A percentile compares a stretch with the other conserved stretches of the same genome.
Evolutionary conservation across 1,139 yeast genomes (phyloP).

Genomic region (Pichia inconspicua): DNA sequence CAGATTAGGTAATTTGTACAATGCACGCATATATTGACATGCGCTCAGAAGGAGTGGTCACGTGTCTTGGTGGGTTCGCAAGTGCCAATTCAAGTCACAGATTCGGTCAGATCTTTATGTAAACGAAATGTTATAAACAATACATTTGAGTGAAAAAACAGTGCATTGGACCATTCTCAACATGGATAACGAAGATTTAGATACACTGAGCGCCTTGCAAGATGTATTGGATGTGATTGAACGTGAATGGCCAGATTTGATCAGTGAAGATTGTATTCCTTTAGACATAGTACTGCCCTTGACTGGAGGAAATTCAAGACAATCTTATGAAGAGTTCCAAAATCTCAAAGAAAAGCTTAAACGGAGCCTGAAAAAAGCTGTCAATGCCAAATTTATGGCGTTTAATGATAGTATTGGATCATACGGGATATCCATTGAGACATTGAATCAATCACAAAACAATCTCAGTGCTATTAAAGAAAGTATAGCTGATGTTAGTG

Average conservation of each 20-base stretch:
- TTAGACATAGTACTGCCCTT: slow-evolving; percentile 75
- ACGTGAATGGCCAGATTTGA: slow-evolving; percentile 30
- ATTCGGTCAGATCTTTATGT: not conserved
- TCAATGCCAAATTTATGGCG: slow-evolving; percentile 74
- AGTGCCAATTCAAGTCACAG: no score
- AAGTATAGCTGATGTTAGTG: slow-evolving; percentile 35
- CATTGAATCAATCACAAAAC: slow-evolving; percentile 50
- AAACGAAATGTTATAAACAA: not conserved
- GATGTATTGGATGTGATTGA: slow-evolving; percentile 10
- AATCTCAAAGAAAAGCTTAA: slow-evolving; percentile 49
- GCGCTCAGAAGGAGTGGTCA: no score
- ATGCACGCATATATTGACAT: no score
- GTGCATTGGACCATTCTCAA: not conserved
- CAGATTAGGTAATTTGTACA: no score
- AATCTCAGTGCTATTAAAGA: slow-evolving; percentile 44
- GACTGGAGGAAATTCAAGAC: slow-evolving; percentile 75
- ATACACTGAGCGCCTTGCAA: slow-evolving; percentile 2
- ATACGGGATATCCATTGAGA: slow-evolving; percentile 52
- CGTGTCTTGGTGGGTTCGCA: no score
- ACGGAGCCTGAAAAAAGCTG: slow-evolving; percentile 56
- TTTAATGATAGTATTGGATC: slow-evolving; percentile 80
- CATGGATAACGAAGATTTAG: not conserved
- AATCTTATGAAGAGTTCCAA: slow-evolving; percentile 48
- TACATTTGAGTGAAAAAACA: no score
- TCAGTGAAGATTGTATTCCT: slow-evolving; percentile 53